Percentiles rank a stretch among this genome's conserved stretches.
These are phyloP conservation scores for Borovskyia barvae DNA, from an alignment of 208 protist genomes.

Conservation along the genomic window DNA sequence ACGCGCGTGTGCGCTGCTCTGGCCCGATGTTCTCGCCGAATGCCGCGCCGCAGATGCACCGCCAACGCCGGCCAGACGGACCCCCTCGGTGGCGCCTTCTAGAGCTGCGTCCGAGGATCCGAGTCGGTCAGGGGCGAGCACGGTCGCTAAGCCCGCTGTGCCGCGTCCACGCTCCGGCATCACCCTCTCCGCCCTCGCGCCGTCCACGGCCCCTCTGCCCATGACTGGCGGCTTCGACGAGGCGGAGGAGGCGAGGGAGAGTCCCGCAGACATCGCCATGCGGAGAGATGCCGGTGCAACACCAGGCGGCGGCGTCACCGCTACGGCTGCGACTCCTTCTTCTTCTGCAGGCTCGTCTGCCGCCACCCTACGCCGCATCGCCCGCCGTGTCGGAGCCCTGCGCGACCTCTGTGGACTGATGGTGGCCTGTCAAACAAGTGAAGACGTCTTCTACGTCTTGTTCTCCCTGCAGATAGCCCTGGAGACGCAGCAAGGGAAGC, in stretches of 20 bases:
- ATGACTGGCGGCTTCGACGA: background rate
- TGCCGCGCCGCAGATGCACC: conserved; percentile 9
- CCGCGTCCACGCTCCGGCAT: conserved; percentile 7
- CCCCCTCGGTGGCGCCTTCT: too few relatives aligned
- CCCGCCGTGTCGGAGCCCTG: conserved; percentile 33
- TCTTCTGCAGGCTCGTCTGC: too few relatives aligned
- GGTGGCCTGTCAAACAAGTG: conserved; percentile 36
- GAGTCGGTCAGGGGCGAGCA: background rate
- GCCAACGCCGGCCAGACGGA: background rate
- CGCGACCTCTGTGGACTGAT: conserved; percentile 54
- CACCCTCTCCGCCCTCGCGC: conserved; percentile 5
- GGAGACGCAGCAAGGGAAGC: conserved; percentile 16
- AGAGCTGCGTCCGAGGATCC: too few relatives aligned
- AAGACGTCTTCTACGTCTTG: conserved; percentile 55
- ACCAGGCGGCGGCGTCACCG: too few relatives aligned
- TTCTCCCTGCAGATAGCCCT: conserved; percentile 29
- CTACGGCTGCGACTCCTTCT: too few relatives aligned
- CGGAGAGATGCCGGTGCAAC: too few relatives aligned
- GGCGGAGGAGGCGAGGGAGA: too few relatives aligned
- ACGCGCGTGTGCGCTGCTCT: conserved; percentile 22
- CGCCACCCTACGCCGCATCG: conserved; percentile 9
- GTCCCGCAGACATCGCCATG: too few relatives aligned
- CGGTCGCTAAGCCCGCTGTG: background rate
- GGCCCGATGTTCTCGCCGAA: conserved; percentile 18
- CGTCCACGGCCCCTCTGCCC: background rate